phyloP scores from a whole-genome alignment of 139 green algal genomes.

The Closterium sp. region DNA sequence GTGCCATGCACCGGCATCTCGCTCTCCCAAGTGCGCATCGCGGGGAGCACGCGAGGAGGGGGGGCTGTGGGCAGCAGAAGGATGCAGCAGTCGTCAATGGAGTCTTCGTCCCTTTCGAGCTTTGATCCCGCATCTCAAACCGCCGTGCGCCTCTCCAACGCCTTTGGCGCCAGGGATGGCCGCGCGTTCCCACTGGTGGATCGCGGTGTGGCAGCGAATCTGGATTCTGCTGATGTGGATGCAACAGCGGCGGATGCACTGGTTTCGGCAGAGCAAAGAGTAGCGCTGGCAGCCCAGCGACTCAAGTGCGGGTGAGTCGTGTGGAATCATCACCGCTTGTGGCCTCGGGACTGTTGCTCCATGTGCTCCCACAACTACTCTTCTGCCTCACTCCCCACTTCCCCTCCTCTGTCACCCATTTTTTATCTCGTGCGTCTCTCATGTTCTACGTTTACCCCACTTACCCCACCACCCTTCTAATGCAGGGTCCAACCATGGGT shows the following conservation, averaged over 20 bases:
- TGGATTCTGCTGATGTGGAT: not conserved
- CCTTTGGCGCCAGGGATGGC: not conserved
- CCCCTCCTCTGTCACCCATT: too few relatives aligned
- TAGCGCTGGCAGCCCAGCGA: not conserved
- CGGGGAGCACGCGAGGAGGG: not conserved
- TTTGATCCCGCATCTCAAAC: too few relatives aligned
- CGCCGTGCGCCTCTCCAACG: not conserved
- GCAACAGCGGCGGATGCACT: not conserved
- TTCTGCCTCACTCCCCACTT: too few relatives aligned
- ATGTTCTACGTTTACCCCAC: too few relatives aligned
- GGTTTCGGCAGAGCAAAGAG: not conserved
- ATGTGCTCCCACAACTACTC: too few relatives aligned
- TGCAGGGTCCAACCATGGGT: not conserved
- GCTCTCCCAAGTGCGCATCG: not conserved
- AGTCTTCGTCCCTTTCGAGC: too few relatives aligned
- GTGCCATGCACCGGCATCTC: not conserved
- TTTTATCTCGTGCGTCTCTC: too few relatives aligned
- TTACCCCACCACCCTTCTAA: too few relatives aligned
- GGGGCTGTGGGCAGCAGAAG: not conserved
- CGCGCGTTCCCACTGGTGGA: not conserved
- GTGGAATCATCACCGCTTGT: not conserved
- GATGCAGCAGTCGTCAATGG: too few relatives aligned
- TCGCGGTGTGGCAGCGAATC: not conserved
- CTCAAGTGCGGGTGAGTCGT: not conserved
- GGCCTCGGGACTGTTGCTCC: too few relatives aligned